phyloP scores from a whole-genome alignment of 164 flowering plant species.

The Macadamia tetraphylla region DNA sequence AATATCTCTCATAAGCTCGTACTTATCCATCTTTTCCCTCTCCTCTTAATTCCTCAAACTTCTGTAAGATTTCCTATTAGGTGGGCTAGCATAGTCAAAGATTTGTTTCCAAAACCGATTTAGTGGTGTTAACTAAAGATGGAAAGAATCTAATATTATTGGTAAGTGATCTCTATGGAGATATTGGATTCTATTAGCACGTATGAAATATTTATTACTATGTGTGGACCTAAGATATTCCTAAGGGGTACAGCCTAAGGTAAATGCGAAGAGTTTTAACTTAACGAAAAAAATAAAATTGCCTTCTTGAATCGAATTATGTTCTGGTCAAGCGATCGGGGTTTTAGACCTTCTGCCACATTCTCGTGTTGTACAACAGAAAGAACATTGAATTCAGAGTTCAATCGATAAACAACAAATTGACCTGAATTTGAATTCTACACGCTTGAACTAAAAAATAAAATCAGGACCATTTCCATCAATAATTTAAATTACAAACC shows the following conservation, averaged over 20 bases:
- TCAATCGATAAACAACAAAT: not conserved
- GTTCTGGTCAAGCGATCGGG: constrained; percentile 86
- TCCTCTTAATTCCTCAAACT: not conserved
- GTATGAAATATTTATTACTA: too few relatives aligned
- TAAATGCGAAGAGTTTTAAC: not conserved
- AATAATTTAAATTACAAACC: constrained; percentile 22
- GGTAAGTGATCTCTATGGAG: too few relatives aligned
- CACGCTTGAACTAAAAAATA: not conserved
- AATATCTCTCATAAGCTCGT: constrained; percentile 58
- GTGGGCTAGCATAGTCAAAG: too few relatives aligned
- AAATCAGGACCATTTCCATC: not conserved
- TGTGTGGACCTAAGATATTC: too few relatives aligned
- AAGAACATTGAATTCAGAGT: not conserved
- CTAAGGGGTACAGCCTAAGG: not conserved
- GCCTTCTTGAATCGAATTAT: constrained; percentile 93
- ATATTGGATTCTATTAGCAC: too few relatives aligned
- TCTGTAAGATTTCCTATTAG: too few relatives aligned
- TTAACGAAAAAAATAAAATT: too few relatives aligned
- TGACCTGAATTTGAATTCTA: not conserved
- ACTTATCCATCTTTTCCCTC: constrained; percentile 48
- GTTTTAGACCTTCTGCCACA: constrained; percentile 90
- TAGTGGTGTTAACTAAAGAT: too few relatives aligned
- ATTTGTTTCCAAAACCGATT: too few relatives aligned
- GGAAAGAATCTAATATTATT: too few relatives aligned
- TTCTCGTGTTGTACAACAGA: constrained; percentile 60